A percentile compares a stretch with the other conserved stretches of the same genome.
Conservation (phyloP, 306 rosid species). For the Pyrus communis region DNA sequence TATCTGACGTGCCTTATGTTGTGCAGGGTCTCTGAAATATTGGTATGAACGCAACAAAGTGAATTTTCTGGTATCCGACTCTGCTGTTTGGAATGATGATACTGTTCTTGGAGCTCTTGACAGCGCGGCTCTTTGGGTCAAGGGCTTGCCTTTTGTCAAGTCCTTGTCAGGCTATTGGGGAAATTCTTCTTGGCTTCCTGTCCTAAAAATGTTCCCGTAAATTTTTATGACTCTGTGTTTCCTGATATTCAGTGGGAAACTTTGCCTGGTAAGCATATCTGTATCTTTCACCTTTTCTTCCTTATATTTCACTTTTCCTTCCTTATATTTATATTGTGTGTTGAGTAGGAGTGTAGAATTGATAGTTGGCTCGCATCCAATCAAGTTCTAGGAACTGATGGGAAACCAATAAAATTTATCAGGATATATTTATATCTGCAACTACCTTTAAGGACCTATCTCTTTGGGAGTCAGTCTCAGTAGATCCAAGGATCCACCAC, state of each 20-base stretch:
- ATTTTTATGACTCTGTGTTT: constrained; percentile 48
- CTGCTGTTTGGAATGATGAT: constrained; percentile 86
- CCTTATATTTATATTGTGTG: neutral
- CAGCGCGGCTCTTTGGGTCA: constrained; percentile 73
- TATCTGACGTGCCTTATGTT: neutral
- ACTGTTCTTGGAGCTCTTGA: constrained; percentile 73
- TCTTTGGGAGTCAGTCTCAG: too few relatives aligned
- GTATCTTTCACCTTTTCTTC: neutral
- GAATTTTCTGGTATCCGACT: constrained; percentile 50
- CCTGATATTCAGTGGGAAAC: constrained; percentile 63
- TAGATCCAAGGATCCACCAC: too few relatives aligned
- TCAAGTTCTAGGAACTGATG: neutral
- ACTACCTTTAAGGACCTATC: neutral
- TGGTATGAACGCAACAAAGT: constrained; percentile 84
- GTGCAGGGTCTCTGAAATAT: constrained; percentile 70
- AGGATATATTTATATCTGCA: neutral
- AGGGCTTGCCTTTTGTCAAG: constrained; percentile 67
- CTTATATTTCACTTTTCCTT: neutral
- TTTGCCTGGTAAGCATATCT: constrained; percentile 60
- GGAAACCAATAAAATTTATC: neutral
- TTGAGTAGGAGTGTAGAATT: neutral
- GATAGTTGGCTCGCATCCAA: neutral
- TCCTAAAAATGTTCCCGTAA: constrained; percentile 59
- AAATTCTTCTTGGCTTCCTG: constrained; percentile 64
- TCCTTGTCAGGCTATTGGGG: constrained; percentile 95